Percentiles rank a stretch among this genome's conserved stretches.
These are phyloP conservation scores for Takakia lepidozioides DNA, from an alignment of 225 moss, liverwort and hornwort genomes.

Conservation along the genomic window DNA sequence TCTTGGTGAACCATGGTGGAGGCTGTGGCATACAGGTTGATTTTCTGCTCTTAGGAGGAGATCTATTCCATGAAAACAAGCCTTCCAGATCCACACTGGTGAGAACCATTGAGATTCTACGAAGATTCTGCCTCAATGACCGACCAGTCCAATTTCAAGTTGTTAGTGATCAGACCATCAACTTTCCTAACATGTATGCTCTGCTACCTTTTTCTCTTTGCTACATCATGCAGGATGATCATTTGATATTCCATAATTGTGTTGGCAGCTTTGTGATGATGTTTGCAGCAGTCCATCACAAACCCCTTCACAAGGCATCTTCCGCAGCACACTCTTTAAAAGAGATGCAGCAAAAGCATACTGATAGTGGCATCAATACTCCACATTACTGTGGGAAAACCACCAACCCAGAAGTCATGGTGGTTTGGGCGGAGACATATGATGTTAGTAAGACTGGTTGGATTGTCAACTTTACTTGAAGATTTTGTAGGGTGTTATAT, in stretches of 20 bases:
- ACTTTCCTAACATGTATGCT: conserved; percentile 77
- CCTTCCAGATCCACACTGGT: conserved; percentile 93
- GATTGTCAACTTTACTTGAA: no score
- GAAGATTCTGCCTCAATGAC: conserved; percentile 89
- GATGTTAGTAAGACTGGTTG: no score
- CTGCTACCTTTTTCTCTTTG: not conserved
- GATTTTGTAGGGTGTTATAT: no score
- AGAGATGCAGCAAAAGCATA: no score
- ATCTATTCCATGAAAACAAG: conserved; percentile 98
- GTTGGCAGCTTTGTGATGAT: conserved; percentile 4
- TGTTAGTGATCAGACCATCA: conserved; percentile 95
- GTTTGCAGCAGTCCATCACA: no score
- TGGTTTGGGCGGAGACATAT: no score
- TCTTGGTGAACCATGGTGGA: not conserved
- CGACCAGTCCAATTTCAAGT: conserved; percentile 89
- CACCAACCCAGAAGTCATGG: no score
- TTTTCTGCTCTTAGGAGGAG: conserved; percentile 91
- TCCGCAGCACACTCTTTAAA: no score
- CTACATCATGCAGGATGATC: no score
- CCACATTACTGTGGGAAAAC: no score
- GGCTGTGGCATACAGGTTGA: conserved; percentile 54
- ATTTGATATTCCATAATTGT: conserved; percentile 6
- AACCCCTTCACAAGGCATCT: no score
- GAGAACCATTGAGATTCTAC: conserved; percentile 91
- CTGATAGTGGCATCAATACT: no score